Conservation (phyloP, 2,329 filamentous ascomycete species). For the Rasamsonia emersonii region DNA sequence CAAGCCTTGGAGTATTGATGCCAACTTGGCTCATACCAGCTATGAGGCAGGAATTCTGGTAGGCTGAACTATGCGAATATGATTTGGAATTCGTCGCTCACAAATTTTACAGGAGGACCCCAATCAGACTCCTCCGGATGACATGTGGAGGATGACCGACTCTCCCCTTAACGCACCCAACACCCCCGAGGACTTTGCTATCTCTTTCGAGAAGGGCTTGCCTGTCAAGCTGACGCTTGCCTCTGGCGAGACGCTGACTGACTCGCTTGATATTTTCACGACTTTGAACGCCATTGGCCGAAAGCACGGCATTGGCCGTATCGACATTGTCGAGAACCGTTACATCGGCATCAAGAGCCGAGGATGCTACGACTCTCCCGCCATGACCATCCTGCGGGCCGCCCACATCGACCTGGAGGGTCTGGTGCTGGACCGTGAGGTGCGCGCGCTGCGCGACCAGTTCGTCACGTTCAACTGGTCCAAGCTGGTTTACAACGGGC, state of each 20-base stretch:
- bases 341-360: conserved; percentile 73
- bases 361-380: conserved; percentile 62
- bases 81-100: conserved; percentile 1
- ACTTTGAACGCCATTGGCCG: conserved; percentile 63
- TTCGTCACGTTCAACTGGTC: conserved; percentile 59
- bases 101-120: conserved; percentile 36
- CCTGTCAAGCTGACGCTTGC: conserved; percentile 56
- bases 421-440: conserved; percentile 59
- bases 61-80: conserved; percentile 40
- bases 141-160: conserved; percentile 67
- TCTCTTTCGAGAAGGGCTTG: conserved; percentile 67
- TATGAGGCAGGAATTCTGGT: conserved; percentile 71
- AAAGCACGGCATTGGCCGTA: conserved; percentile 65
- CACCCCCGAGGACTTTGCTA: conserved; percentile 60
- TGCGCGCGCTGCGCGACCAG: conserved; percentile 61
- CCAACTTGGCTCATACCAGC: conserved; percentile 52
- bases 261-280: conserved; percentile 63
- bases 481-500: conserved; percentile 52
- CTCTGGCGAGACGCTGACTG: conserved; percentile 55
- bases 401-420: conserved; percentile 57
- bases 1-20: conserved; percentile 41
- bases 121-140: conserved; percentile 55
- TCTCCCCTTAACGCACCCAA: conserved; percentile 64
- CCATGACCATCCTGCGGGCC: conserved; percentile 35
- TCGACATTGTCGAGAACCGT: conserved; percentile 77